Evolutionary conservation across 1,284 basidiomycete species (phyloP), one percentile per base, ranked within the genome.

Genomic region (Tausonia pullulans): DNA sequence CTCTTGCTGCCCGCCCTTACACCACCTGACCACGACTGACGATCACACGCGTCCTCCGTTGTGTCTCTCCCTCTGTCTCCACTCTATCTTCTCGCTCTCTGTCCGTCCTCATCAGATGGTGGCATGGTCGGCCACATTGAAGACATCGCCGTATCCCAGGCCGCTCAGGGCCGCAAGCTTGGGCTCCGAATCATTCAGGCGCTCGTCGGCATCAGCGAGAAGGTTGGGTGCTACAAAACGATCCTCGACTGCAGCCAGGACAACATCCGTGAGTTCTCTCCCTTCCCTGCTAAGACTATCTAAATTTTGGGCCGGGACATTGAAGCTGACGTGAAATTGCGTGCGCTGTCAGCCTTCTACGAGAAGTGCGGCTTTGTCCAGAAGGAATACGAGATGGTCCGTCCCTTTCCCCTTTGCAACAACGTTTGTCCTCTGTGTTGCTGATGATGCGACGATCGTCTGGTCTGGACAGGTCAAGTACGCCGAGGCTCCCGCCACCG

Each of bases 231-330:
- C 76, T 97, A 97, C 79, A 97, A 98, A 84, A 92, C 91, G 27
- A 97, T 98, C 69, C 78, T 98, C 71, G 96, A 98, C 75, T 98
- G 95, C 77, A 91, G 83, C 73, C 85, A 90, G 68, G 81, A 83
- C 61, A 98, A 98, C 72, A 87, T 93, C 69, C 86, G 93, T 96
- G 74, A 77, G 91, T 84, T 16, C 1, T 27, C 48, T 57, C 59
- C 10, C 60, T 56, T 41, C 45, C 59, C 64, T 58, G 55, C 66
- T 74, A 67, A 16, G 65, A n/a, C 62, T 40, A 16, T 49, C 46
- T 41, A 11, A 55, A 3, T 48, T 16, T 49, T 43, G 41, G n/a
- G 51, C 27, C 27, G 27, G 27, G 27, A 27, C 27, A 27, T 27
- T 27, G 27, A 27, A 27, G 48, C 41, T 53, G 51, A 61, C 51